Evolutionary conservation across 495 filamentous ascomycete genomes (phyloP).

Genomic region (Penicillium coffeae): DNA sequence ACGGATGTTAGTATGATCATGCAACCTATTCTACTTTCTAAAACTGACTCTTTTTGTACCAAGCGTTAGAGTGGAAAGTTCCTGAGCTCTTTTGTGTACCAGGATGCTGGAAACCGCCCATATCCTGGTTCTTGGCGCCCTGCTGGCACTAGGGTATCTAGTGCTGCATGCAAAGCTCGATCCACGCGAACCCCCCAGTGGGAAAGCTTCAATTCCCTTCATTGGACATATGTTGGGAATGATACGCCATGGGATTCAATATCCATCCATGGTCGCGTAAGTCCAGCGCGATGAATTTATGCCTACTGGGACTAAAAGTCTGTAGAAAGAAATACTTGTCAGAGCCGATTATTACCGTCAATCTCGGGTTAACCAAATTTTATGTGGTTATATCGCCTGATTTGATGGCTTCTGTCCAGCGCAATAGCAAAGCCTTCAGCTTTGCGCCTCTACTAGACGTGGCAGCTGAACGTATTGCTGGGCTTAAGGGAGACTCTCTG

Average conservation of each 20-base stretch:
- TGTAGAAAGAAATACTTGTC: conserved; percentile 17
- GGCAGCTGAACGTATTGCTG: conserved; percentile 16
- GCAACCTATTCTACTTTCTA: too few species aligned
- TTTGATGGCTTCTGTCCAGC: conserved; percentile 40
- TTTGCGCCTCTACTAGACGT: conserved; percentile 35
- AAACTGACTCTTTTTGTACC: too few species aligned
- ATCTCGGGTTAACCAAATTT: conserved; percentile 37
- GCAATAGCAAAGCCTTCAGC: conserved; percentile 33
- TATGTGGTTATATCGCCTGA: conserved; percentile 44
- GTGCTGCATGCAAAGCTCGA: conserved; percentile 19
- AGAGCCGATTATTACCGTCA: conserved; percentile 40
- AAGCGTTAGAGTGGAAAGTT: too few species aligned
- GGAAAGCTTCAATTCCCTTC: conserved; percentile 35
- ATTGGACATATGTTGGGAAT: conserved; percentile 45
- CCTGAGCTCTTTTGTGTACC: too few species aligned
- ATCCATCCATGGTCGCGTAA: conserved; percentile 21
- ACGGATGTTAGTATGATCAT: background rate
- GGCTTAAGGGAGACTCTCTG: conserved; percentile 12
- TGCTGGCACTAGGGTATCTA: conserved; percentile 9
- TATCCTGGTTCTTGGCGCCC: conserved; percentile 7
- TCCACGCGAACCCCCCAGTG: conserved; percentile 42
- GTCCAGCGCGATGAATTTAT: background rate
- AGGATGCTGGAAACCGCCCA: conserved; percentile 13
- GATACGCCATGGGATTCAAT: conserved; percentile 32
- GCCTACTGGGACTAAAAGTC: background rate